A percentile compares a stretch with the other conserved stretches of the same genome.
These are phyloP conservation scores for Vanilla planifolia DNA, from an alignment of 106 monocot species.

Conservation along the genomic window DNA sequence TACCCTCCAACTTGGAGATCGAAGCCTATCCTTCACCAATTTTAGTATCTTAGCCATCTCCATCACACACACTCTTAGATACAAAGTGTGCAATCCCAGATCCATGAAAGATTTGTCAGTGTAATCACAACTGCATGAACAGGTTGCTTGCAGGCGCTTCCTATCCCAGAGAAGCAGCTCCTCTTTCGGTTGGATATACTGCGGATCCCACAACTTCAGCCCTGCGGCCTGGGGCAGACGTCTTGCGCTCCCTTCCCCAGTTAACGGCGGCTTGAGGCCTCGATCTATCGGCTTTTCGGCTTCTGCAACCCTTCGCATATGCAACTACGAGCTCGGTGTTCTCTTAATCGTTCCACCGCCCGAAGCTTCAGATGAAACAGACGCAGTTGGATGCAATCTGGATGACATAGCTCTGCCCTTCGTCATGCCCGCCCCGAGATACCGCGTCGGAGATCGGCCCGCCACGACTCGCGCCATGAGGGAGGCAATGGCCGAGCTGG, in stretches of 20 bases:
- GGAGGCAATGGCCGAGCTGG: slow-evolving; percentile 42
- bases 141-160: slow-evolving; percentile 74
- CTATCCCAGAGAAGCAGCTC: slow-evolving; percentile 20
- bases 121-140: neutral
- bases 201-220: slow-evolving; percentile 92
- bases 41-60: no score
- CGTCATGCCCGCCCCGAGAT: slow-evolving; percentile 69
- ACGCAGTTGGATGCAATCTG: slow-evolving; percentile 17
- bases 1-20: no score
- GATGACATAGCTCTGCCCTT: slow-evolving; percentile 67
- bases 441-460: slow-evolving; percentile 45
- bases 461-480: slow-evolving; percentile 73
- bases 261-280: slow-evolving; percentile 10
- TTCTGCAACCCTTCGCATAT: no score
- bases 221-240: slow-evolving; percentile 94
- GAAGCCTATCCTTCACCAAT: no score
- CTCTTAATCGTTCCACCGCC: slow-evolving; percentile 44
- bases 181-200: slow-evolving; percentile 85
- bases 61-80: no score
- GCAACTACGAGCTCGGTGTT: slow-evolving; percentile 88
- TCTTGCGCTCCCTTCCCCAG: slow-evolving; percentile 14
- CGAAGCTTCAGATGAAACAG: neutral
- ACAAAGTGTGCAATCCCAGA: no score
- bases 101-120: no score
- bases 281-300: slow-evolving; percentile 1